phyloP scores from a whole-genome alignment of 2,329 filamentous ascomycete species.

The Monosporascus ibericus region DNA sequence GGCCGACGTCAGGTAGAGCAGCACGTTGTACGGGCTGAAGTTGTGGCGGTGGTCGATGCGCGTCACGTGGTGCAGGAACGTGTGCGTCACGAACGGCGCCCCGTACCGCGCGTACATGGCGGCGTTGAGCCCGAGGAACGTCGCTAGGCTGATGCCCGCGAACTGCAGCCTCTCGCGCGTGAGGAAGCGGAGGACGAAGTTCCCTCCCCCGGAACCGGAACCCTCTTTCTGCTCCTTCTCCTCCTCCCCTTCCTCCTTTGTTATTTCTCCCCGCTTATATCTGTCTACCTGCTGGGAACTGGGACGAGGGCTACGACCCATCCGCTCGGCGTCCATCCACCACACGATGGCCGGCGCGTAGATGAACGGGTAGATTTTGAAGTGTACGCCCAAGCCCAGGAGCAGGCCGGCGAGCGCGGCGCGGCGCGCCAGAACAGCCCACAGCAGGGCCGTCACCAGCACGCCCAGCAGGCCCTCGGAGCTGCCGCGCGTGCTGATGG shows the following conservation, averaged over 20 bases:
- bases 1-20: constrained; percentile 81
- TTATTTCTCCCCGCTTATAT: constrained; percentile 1
- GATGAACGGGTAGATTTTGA: constrained; percentile 98
- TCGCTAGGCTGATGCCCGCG: constrained; percentile 58
- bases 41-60: constrained; percentile 96
- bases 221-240: background rate
- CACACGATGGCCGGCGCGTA: constrained; percentile 78
- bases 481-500: constrained; percentile 91
- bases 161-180: constrained; percentile 52
- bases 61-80: constrained; percentile 86
- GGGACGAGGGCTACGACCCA: constrained; percentile 19
- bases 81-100: constrained; percentile 76
- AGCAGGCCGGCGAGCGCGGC: constrained; percentile 64
- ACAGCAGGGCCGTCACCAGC: constrained; percentile 75
- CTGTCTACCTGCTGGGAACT: background rate
- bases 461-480: constrained; percentile 87
- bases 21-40: constrained; percentile 91
- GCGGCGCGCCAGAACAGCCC: constrained; percentile 65
- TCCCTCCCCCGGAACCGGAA: constrained; percentile 16
- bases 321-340: constrained; percentile 63
- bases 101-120: constrained; percentile 80
- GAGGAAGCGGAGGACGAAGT: constrained; percentile 35
- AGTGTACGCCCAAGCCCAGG: constrained; percentile 81
- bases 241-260: background rate
- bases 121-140: constrained; percentile 68